Evolutionary conservation across 257 asterid species (phyloP).

Genomic region (Ligustrum vulgare): DNA sequence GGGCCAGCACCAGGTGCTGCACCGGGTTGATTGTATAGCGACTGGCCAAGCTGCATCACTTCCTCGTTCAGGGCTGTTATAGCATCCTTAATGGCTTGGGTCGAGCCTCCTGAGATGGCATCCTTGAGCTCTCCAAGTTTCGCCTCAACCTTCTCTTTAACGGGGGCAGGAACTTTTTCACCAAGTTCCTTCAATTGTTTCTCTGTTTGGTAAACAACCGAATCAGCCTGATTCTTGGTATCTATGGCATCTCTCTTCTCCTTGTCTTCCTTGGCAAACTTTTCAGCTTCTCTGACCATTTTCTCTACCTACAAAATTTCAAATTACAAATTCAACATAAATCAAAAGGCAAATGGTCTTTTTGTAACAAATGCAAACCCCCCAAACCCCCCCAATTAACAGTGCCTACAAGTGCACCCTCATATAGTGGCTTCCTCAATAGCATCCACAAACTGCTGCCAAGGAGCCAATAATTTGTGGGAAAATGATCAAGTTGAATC

Average conservation of each 20-base stretch:
- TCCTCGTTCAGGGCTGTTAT: conserved; percentile 91
- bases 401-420: too few species aligned
- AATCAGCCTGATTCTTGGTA: conserved; percentile 94
- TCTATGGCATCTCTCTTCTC: conserved; percentile 97
- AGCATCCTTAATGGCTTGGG: conserved; percentile 88
- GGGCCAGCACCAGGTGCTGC: conserved; percentile 68
- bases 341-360: not conserved
- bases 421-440: not conserved
- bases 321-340: not conserved
- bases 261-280: conserved; percentile 90
- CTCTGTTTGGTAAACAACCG: conserved; percentile 93
- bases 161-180: conserved; percentile 85
- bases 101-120: conserved; percentile 81
- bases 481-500: not conserved
- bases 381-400: too few species aligned
- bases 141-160: conserved; percentile 88
- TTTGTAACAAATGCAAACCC: not conserved
- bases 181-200: conserved; percentile 97
- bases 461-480: not conserved
- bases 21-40: conserved; percentile 86
- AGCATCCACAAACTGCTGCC: not conserved
- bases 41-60: conserved; percentile 97
- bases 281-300: conserved; percentile 96
- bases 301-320: conserved; percentile 63
- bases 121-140: conserved; percentile 90